Conservation (phyloP, 1,284 basidiomycete genomes). For the Phellopilus nigrolimitatus region DNA sequence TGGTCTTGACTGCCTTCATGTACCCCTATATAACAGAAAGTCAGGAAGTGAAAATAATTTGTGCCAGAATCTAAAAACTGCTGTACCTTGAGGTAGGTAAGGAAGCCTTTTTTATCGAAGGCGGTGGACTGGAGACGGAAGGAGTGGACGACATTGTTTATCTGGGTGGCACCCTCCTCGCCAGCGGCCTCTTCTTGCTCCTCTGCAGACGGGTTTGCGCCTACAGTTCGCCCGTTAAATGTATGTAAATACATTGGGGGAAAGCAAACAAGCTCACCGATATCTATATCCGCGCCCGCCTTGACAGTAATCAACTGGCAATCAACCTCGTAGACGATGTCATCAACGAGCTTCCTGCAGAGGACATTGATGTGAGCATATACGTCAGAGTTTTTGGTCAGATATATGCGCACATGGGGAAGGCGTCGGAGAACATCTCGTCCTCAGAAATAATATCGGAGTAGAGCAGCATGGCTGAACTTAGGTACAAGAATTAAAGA, state of each 20-base stretch:
- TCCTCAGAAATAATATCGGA: slow-evolving; percentile 73
- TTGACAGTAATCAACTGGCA: slow-evolving; percentile 75
- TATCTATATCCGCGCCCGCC: slow-evolving; percentile 81
- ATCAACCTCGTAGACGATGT: slow-evolving; percentile 89
- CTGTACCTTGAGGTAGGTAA: slow-evolving; percentile 80
- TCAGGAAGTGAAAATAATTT: slow-evolving; percentile 20
- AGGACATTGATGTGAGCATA: background rate
- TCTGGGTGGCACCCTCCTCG: slow-evolving; percentile 70
- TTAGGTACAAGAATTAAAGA: slow-evolving; percentile 21
- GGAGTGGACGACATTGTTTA: slow-evolving; percentile 93
- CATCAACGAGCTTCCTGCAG: slow-evolving; percentile 75
- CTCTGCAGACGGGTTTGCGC: slow-evolving; percentile 90
- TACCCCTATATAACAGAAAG: slow-evolving; percentile 43
- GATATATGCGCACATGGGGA: slow-evolving; percentile 58
- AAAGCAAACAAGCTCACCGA: slow-evolving; percentile 52
- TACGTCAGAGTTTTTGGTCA: slow-evolving; percentile 10
- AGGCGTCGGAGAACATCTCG: slow-evolving; percentile 97
- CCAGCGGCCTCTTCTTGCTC: slow-evolving; percentile 74
- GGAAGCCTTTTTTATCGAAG: slow-evolving; percentile 93
- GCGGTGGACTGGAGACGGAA: slow-evolving; percentile 82
- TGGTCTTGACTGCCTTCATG: slow-evolving; percentile 76
- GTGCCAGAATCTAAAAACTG: no score
- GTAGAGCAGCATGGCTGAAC: slow-evolving; percentile 70
- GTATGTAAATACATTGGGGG: background rate
- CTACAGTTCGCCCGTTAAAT: slow-evolving; percentile 35